phyloP scores from a whole-genome alignment of 2,329 filamentous ascomycete genomes.

The Grosmannia huntii region DNA sequence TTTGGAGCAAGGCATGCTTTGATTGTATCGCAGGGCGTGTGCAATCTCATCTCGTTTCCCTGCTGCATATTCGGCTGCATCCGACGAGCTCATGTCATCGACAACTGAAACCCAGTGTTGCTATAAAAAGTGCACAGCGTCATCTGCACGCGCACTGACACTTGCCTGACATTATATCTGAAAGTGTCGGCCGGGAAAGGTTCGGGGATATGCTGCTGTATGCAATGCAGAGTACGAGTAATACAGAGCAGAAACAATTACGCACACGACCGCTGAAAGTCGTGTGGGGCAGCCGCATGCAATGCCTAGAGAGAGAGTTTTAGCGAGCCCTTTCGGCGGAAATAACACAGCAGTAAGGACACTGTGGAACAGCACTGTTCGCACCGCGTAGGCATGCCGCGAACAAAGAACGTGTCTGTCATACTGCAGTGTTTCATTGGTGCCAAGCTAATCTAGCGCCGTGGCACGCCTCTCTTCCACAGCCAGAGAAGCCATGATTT shows the following conservation, averaged over 20 bases:
- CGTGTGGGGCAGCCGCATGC: not conserved
- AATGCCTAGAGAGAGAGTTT: not conserved
- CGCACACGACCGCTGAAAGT: not conserved
- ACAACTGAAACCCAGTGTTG: too few relatives aligned
- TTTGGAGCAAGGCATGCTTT: not conserved
- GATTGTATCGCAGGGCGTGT: not conserved
- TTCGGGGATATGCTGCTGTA: not conserved
- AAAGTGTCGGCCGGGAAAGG: not conserved
- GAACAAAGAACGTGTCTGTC: not conserved
- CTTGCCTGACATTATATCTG: not conserved
- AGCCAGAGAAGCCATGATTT: not conserved
- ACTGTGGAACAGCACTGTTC: not conserved
- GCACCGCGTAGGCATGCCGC: not conserved
- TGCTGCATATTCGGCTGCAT: not conserved
- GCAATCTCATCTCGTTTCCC: not conserved
- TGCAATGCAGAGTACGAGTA: too few relatives aligned
- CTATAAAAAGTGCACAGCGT: not conserved
- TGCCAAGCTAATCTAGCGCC: not conserved
- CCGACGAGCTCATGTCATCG: not conserved
- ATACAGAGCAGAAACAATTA: too few relatives aligned
- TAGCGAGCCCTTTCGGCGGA: not conserved
- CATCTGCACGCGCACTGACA: not conserved
- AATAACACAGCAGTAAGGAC: not conserved
- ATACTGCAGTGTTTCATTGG: not conserved
- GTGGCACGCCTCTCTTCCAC: not conserved